Evolutionary conservation across 2,329 filamentous ascomycete species (phyloP).

Genomic region (Diaporthe batatas): DNA sequence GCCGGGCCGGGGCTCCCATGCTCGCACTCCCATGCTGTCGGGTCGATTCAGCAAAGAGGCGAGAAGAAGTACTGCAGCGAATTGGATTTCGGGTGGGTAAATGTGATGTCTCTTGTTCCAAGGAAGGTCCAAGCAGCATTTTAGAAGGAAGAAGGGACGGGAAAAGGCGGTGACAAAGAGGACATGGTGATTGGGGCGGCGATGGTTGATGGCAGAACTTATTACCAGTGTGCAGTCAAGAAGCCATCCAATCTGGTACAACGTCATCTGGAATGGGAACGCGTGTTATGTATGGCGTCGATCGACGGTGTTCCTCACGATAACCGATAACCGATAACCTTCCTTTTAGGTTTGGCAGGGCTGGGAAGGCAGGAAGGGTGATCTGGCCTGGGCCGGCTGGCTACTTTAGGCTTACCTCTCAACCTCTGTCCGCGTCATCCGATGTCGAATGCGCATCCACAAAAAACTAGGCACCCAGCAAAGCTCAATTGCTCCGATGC

Average conservation of each 20-base stretch:
- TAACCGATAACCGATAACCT: slow-evolving; percentile 30
- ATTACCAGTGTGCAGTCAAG: slow-evolving; percentile 11
- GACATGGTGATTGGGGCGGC: neutral
- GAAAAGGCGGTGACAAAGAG: neutral
- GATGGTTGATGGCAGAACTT: slow-evolving; percentile 11
- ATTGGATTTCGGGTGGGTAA: neutral
- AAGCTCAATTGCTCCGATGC: neutral
- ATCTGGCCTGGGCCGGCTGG: neutral
- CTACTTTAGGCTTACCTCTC: neutral
- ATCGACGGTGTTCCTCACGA: slow-evolving; percentile 2
- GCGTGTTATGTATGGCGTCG: slow-evolving; percentile 3
- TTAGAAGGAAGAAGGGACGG: neutral
- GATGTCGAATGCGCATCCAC: slow-evolving; percentile 28
- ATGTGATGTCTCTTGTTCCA: neutral
- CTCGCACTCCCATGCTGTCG: slow-evolving; percentile 7
- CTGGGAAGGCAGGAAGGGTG: slow-evolving; percentile 1
- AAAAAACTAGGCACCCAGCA: slow-evolving; percentile 31
- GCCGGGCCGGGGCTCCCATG: slow-evolving; percentile 25
- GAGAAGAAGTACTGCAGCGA: neutral
- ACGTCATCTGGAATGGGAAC: slow-evolving; percentile 21
- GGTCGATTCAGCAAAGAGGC: neutral
- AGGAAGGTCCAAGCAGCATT: neutral
- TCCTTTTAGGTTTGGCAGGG: slow-evolving; percentile 36
- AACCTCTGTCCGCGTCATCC: slow-evolving; percentile 35
- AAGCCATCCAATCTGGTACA: slow-evolving; percentile 15